Conservation (phyloP, 345 rosid genomes). For the Atalantia buxifolia region DNA sequence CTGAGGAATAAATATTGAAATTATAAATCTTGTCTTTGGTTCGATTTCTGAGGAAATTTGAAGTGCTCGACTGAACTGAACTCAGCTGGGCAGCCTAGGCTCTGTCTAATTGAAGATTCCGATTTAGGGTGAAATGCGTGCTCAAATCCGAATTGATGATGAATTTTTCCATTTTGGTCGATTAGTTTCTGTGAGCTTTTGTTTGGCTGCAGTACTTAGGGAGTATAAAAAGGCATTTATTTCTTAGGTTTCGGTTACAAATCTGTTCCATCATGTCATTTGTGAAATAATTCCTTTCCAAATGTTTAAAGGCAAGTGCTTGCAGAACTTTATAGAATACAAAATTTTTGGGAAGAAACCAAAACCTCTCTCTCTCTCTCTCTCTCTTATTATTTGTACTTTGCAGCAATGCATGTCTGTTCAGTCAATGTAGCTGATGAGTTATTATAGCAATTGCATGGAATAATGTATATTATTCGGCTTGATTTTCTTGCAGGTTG, state of each 20-base stretch:
- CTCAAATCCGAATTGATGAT: background rate
- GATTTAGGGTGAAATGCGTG: background rate
- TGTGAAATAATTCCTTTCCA: background rate
- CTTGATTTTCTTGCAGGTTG: constrained; percentile 35
- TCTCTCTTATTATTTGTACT: too few species aligned
- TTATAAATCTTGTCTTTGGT: background rate
- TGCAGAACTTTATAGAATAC: background rate
- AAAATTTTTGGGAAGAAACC: background rate
- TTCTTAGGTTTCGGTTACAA: background rate
- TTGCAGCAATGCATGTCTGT: background rate
- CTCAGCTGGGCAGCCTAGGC: background rate
- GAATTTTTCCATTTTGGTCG: background rate
- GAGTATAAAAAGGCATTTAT: background rate
- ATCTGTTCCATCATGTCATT: background rate
- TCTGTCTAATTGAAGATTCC: background rate
- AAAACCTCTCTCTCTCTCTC: background rate
- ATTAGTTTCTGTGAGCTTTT: background rate
- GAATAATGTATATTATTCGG: constrained; percentile 1
- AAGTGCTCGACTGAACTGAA: background rate
- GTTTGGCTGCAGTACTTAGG: background rate
- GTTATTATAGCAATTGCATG: background rate
- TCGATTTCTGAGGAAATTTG: background rate
- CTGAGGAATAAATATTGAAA: background rate
- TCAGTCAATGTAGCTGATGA: background rate
- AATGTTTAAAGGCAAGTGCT: background rate